Evolutionary conservation across 2,329 filamentous ascomycete species (phyloP), one percentile per base, ranked within the genome.

Genomic region (Sclerotinia spermophila): DNA sequence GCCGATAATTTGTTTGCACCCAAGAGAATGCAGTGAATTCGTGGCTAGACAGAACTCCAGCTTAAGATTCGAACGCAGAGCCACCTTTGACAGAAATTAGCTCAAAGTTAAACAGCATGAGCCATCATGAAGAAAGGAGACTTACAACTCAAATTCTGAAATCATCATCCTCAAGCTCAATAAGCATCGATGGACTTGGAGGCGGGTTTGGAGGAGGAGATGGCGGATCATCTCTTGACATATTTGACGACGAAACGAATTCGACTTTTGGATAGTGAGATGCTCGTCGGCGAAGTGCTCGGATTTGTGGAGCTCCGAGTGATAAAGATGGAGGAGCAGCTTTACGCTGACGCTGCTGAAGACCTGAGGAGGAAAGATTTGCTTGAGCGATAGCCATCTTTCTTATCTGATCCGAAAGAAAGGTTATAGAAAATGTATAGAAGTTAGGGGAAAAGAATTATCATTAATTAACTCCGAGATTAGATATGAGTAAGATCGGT

Each of bases 151-250:
- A 70, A 27, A 70, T 66, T 42, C 19, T 66, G 30, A 70, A 66
- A 27, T 56, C 30, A 33, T 69, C 64, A 53, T 71, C 60, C 21
- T 35, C 61, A 27, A 71, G 65, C 15, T 66, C 51, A 21, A 75
- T n/a, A 8, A 58, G 70, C 69, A 68, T 71, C 3, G 80, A 75
- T 48, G 80, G 75, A 70, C 79, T 82, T 13, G 81, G 81, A 30
- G 81, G 81, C 13, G 81, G 81, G 56, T 79, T 80, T 24, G 81
- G 81, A 27, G 81, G 79, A 70, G 81, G 81, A 27, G 79, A 80
- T 33, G 81, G 80, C 27, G 82, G 80, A 68, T 81, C 79, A 64
- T 77, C 79, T 75, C 79, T 78, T 30, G 80, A 81, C 74, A 77
- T 79, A 45, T 77, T 72, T 48, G 48, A 66, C 11, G 68, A 11